phyloP scores from a whole-genome alignment of 352 stramenopile genomes.

The Thraustochytrium sp. region DNA sequence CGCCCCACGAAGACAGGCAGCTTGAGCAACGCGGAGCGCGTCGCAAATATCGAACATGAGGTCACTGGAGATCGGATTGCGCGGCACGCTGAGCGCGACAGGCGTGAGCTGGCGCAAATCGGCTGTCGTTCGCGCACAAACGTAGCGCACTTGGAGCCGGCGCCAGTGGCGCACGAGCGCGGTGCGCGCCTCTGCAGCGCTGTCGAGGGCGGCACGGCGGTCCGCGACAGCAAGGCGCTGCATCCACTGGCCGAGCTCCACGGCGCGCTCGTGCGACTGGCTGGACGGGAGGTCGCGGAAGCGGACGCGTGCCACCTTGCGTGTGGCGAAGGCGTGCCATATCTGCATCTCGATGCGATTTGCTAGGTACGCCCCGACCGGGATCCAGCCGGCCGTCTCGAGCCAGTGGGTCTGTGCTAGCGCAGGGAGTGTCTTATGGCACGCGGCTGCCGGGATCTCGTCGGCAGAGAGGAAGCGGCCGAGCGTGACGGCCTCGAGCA shows the following conservation, averaged over 20 bases:
- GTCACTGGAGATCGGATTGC: neutral
- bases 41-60: constrained; percentile 16
- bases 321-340: constrained; percentile 3
- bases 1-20: neutral
- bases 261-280: neutral
- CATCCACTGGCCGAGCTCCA: neutral
- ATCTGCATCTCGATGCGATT: constrained; percentile 23
- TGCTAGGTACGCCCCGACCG: neutral
- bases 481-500: neutral
- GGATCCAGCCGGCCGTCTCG: neutral
- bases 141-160: neutral
- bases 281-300: neutral
- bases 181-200: neutral
- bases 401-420: neutral
- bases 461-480: neutral
- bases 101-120: neutral
- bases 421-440: neutral
- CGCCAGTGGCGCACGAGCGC: neutral
- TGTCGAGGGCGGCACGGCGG: neutral
- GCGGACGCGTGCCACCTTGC: neutral
- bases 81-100: neutral
- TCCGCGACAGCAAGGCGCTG: neutral
- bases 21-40: neutral
- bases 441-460: neutral
- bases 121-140: neutral